Base-by-base conservation (phyloP, 164 flowering plant genomes). In the Buxus sempervirens region DNA sequence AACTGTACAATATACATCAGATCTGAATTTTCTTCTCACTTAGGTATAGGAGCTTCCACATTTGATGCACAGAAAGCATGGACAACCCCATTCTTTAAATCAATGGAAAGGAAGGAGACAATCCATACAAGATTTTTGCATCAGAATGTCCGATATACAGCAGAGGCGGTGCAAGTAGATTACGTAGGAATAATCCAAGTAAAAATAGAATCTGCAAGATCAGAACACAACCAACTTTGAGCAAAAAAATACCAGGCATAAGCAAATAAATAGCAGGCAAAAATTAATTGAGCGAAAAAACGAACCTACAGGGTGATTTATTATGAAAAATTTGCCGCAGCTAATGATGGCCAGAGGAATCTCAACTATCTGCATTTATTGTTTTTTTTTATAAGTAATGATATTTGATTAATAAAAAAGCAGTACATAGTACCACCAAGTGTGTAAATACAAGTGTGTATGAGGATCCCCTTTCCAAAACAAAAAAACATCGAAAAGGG, bases 1-100 rank as follows among this genome's bases (percentile, higher is more conserved):
- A 57, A 26, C 64, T 73, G 68, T 73, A 73, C 75, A 72, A 58
- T 63, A 58, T 68, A 56, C 64, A 73, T 73, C 60, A 14, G 28
- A 25, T 67, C 71, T 32, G 38, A 32, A 32, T 32, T 32, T 7
- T 32, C 38, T 32, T 7, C 16, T 63, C 66, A 21, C 36, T 27
- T 23, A 42, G 58, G 54, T 24, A 48, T 60, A 42, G 19, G 49
- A 22, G 71, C 38, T 58, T 67, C 22, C 62, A 54, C 55, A 62
- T 19, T 64, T 63, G n/a, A 63, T 58, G 38, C 23, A 51, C 65
- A 56, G 28, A 22, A 38, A 36, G 26, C 48, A 48, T 60, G 15
- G 36, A 62, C 54, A 63, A 63, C 58, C 63, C 60, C 63, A 62
- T 45, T 68, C 58, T 23, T 16, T 63, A 51, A 56, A 36, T 41